Conservation (phyloP, 2,329 filamentous ascomycete genomes). For the Metarhizium album region DNA sequence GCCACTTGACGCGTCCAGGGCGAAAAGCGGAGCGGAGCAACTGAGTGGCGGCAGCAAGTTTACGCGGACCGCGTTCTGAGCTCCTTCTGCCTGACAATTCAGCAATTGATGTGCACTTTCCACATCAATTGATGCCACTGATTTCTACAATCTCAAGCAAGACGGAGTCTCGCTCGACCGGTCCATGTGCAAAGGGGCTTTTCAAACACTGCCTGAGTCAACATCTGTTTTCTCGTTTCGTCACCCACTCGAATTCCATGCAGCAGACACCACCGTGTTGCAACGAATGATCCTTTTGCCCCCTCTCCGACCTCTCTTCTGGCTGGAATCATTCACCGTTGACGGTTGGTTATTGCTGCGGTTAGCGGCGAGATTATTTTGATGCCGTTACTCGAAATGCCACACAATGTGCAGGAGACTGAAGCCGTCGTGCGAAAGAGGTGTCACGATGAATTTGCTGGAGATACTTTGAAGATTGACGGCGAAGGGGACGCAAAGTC, state of each 20-base stretch:
- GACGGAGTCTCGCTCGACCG: background rate
- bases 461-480: conserved; percentile 19
- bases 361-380: conserved; percentile 4
- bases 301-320: background rate
- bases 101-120: background rate
- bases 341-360: background rate
- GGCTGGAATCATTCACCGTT: background rate
- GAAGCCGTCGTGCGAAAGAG: conserved; percentile 33
- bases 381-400: conserved; percentile 39
- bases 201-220: background rate
- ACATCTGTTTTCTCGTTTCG: background rate
- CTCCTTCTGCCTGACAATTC: too few relatives aligned
- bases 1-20: conserved; percentile 10
- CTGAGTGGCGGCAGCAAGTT: conserved; percentile 14
- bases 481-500: conserved; percentile 11
- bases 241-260: background rate
- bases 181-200: background rate
- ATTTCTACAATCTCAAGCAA: background rate
- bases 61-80: conserved; percentile 20
- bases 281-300: background rate
- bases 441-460: conserved; percentile 34
- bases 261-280: background rate
- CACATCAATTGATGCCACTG: background rate
- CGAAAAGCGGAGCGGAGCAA: background rate
- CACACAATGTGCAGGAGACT: conserved; percentile 36